phyloP scores from a whole-genome alignment of 2,329 filamentous ascomycete genomes.

The Exophiala dermatitidis region DNA sequence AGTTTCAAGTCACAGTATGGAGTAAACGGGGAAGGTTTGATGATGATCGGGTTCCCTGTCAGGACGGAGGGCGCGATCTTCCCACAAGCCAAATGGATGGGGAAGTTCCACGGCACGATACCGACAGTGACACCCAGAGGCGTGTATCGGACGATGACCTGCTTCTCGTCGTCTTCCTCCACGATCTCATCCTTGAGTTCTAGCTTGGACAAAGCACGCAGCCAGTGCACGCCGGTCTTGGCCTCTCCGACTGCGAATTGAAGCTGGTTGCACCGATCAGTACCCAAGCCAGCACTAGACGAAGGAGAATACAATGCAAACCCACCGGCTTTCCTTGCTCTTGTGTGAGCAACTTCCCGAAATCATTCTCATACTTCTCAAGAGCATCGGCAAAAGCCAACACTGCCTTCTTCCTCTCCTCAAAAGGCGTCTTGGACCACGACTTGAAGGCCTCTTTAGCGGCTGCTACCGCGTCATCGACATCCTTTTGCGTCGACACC shows the following conservation, averaged over 20 bases:
- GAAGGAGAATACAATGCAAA: not conserved
- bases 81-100: slow-evolving; percentile 38
- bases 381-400: slow-evolving; percentile 33
- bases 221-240: slow-evolving; percentile 20
- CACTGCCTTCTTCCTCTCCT: slow-evolving; percentile 32
- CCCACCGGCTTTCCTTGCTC: slow-evolving; percentile 38
- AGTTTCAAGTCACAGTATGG: slow-evolving; percentile 48
- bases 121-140: slow-evolving; percentile 42
- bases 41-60: slow-evolving; percentile 50
- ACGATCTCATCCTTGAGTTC: slow-evolving; percentile 23
- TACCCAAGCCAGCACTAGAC: not conserved
- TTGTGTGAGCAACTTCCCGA: slow-evolving; percentile 36
- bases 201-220: slow-evolving; percentile 16
- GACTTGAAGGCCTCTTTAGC: slow-evolving; percentile 43
- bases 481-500: slow-evolving; percentile 42
- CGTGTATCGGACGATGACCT: slow-evolving; percentile 31
- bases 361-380: slow-evolving; percentile 32
- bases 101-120: slow-evolving; percentile 57
- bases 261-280: slow-evolving; percentile 5
- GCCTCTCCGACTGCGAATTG: slow-evolving; percentile 22
- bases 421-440: slow-evolving; percentile 39
- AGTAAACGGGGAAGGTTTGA: slow-evolving; percentile 54
- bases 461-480: slow-evolving; percentile 45
- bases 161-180: slow-evolving; percentile 23
- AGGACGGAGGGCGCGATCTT: slow-evolving; percentile 47